Percentiles rank a stretch among this genome's conserved stretches.
These are phyloP conservation scores for Aristolochia californica DNA, from an alignment of 164 flowering plant species.

Conservation along the genomic window DNA sequence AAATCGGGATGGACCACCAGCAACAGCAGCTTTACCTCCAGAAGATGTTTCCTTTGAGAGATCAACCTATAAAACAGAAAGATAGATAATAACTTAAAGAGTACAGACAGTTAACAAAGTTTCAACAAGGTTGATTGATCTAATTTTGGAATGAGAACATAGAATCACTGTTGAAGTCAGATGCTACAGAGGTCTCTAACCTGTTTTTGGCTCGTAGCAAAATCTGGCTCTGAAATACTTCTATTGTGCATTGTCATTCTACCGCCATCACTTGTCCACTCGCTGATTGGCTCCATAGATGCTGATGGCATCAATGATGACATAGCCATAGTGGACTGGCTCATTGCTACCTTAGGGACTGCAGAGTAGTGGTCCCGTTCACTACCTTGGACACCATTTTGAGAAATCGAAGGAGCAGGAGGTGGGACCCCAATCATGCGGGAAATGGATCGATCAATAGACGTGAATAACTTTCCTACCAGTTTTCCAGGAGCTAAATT, in stretches of 20 bases:
- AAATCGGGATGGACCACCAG: constrained; percentile 57
- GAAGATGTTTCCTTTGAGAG: constrained; percentile 36
- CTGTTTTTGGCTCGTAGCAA: constrained; percentile 73
- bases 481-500: constrained; percentile 80
- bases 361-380: constrained; percentile 30
- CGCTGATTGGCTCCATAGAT: constrained; percentile 76
- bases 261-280: constrained; percentile 43
- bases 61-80: constrained; percentile 23
- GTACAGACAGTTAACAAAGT: no score
- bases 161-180: no score
- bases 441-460: constrained; percentile 79
- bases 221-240: constrained; percentile 93
- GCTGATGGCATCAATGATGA: constrained; percentile 69
- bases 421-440: constrained; percentile 90
- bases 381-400: constrained; percentile 25
- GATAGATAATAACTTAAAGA: not conserved
- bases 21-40: constrained; percentile 34
- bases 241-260: constrained; percentile 46
- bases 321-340: constrained; percentile 77
- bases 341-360: constrained; percentile 43
- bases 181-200: constrained; percentile 16
- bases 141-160: no score
- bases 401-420: constrained; percentile 44
- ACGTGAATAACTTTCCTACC: constrained; percentile 71
- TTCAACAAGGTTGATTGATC: no score